These are phyloP conservation scores for Stagonosporopsis tanaceti DNA, from an alignment of 2,329 filamentous ascomycete genomes.

Conservation along the genomic window DNA sequence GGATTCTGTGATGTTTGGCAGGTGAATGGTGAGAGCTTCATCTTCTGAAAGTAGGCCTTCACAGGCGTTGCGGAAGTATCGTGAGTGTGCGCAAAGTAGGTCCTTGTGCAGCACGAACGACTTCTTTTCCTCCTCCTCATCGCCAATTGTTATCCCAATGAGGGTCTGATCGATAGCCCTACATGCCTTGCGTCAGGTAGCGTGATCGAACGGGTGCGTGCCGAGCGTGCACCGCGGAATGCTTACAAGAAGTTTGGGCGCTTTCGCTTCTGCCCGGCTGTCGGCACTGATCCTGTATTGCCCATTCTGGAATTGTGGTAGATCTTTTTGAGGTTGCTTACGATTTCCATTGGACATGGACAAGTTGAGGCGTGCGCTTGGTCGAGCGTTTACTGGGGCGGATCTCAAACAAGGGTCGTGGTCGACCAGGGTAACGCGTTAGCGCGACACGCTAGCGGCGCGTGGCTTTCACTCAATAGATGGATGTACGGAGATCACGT, in stretches of 20 bases:
- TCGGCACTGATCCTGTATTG: conserved; percentile 14
- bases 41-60: conserved; percentile 22
- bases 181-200: conserved; percentile 17
- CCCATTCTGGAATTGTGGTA: conserved; percentile 19
- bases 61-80: conserved; percentile 27
- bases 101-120: conserved; percentile 26
- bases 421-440: conserved; percentile 11
- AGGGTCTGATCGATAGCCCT: conserved; percentile 23
- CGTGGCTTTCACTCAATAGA: conserved; percentile 1
- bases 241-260: conserved; percentile 20
- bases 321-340: conserved; percentile 17
- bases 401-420: conserved; percentile 11
- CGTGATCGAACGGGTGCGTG: not conserved
- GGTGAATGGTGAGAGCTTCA: conserved; percentile 16
- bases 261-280: conserved; percentile 20
- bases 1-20: conserved; percentile 19
- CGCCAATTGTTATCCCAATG: conserved; percentile 20
- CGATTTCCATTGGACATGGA: conserved; percentile 20
- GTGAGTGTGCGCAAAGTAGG: conserved; percentile 24
- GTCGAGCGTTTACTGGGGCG: conserved; percentile 9
- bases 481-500: not conserved
- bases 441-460: conserved; percentile 10
- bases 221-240: conserved; percentile 2
- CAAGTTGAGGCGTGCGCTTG: conserved; percentile 16
- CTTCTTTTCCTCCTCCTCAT: conserved; percentile 18